A percentile compares a stretch with the other conserved stretches of the same genome.
Conservation (phyloP, 306 rosid genomes). For the Vigna reflexopilosa region DNA sequence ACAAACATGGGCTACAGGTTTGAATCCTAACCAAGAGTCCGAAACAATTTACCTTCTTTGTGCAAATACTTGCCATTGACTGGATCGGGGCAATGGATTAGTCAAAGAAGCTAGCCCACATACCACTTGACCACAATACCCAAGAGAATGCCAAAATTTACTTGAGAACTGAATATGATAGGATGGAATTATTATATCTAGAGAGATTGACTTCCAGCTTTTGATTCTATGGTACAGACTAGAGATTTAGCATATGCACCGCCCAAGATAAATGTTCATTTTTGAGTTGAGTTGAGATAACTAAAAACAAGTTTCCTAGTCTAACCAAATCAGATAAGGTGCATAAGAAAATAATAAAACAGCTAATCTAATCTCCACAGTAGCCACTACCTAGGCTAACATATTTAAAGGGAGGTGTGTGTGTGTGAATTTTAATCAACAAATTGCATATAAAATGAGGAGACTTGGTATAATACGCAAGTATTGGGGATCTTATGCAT, state of each 20-base stretch:
- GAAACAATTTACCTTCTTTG: neutral
- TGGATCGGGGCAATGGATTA: neutral
- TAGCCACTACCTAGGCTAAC: neutral
- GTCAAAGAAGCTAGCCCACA: neutral
- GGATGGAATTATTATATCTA: neutral
- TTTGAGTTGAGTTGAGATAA: neutral
- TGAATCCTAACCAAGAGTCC: neutral
- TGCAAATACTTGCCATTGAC: conserved; percentile 11
- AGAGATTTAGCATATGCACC: neutral
- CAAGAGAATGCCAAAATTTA: neutral
- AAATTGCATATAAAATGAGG: neutral
- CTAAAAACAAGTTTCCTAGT: conserved; percentile 3
- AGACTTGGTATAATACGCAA: neutral
- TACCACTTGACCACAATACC: neutral
- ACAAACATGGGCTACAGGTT: neutral
- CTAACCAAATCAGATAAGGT: neutral
- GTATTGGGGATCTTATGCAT: conserved; percentile 1
- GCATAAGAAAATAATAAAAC: neutral
- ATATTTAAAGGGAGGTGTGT: neutral
- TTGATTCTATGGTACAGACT: neutral
- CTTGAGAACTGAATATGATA: neutral
- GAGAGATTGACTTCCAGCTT: neutral
- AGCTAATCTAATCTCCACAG: neutral
- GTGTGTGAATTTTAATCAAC: neutral
- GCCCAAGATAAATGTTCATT: neutral